Evolutionary conservation across 2,329 filamentous ascomycete species (phyloP).

Genomic region (Ceratocystis destructans): DNA sequence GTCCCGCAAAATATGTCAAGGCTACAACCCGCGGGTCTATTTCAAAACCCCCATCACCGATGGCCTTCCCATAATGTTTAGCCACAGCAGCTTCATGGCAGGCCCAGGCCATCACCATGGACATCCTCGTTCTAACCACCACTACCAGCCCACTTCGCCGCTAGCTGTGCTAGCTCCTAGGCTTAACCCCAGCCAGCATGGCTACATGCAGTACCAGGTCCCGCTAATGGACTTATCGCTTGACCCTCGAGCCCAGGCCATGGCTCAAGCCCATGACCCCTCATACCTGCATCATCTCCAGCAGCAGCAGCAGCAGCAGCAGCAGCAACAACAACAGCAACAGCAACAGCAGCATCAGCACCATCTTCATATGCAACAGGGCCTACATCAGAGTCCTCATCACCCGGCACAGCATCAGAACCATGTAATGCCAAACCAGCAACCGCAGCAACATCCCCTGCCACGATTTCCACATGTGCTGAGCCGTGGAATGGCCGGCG

Average conservation of each 20-base stretch:
- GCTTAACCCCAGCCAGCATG: conserved; percentile 6
- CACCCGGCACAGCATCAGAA: neutral
- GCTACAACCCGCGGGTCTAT: conserved; percentile 66
- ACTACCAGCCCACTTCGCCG: conserved; percentile 11
- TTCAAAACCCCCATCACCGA: conserved; percentile 56
- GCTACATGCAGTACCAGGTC: neutral
- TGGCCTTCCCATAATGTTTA: conserved; percentile 29
- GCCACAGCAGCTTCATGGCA: neutral
- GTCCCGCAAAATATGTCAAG: conserved; percentile 70
- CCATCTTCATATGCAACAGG: neutral
- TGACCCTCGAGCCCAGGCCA: conserved; percentile 1
- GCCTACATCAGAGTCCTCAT: neutral
- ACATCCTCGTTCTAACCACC: conserved; percentile 38
- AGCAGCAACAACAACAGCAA: neutral
- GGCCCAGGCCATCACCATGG: conserved; percentile 19
- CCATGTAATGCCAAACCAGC: neutral
- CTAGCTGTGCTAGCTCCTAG: conserved; percentile 4
- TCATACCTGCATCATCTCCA: neutral
- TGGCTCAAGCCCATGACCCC: neutral
- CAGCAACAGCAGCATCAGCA: conserved; percentile 5
- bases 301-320: neutral
- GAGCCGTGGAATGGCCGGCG: neutral
- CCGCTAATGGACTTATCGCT: neutral
- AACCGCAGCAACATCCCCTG: neutral
- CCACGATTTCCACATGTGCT: neutral